Base-by-base conservation (phyloP, 805 yeast genomes). In the Naumovozyma dairenensis region DNA sequence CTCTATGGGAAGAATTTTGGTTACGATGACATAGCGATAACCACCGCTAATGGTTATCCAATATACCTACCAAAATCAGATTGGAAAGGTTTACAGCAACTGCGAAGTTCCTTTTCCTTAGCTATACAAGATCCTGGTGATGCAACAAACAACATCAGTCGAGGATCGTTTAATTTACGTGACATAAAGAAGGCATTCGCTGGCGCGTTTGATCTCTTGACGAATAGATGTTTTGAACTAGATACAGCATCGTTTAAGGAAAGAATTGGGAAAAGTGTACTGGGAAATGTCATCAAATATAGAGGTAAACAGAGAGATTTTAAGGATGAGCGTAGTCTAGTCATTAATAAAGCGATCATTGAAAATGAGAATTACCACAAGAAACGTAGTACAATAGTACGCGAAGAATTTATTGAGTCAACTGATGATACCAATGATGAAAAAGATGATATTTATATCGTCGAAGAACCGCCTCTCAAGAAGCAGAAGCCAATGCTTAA, bases 121-220 rank as follows among this genome's bases (percentile, higher is more conserved):
- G 78, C 85, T 1, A 81, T 89, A 20, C 89, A 81, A 56, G 97
- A 89, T 52, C 97, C 97, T 1, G 77, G 80, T 31, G 96, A 87
- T 49, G 63, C 76, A 2, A 43, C 63, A n/a, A 89, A 89, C 51
- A 89, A 89, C 53, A 79, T 89, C 31, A 76, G 92, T 29, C 66
- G 94, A 45, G 83, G 95, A 4, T 77, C 94, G 2, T 84, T 76
- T 61, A 86, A 86, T 53, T 62, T 84, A 27, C 60, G 84, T 25
- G 83, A 79, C 46, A 69, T 89, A 36, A 83, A 81, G 51, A 77
- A 84, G 45, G 84, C 95, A 0, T 86, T 89, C 61, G 77, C 79
- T 13, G 94, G 94, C 26, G 95, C 96, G 0, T 86, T 68, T 60
- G 92, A 82, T 49, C 53, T 85, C 34, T 60, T 86, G 22, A 72